Base-by-base conservation (phyloP, 2,329 filamentous ascomycete species). In the Fulvia fulva region DNA sequence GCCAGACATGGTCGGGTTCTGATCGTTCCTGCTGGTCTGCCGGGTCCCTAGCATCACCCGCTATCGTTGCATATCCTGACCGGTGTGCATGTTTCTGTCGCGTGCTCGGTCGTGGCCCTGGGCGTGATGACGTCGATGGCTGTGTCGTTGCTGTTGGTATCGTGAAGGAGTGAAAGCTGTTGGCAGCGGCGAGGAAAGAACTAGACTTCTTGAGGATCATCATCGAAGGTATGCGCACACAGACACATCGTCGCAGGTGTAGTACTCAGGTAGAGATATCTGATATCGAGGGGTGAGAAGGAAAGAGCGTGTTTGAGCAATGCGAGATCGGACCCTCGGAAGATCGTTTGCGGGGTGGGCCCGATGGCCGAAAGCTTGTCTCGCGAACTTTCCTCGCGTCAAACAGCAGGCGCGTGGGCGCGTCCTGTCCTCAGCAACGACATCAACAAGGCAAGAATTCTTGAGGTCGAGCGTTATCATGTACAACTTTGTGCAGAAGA, bases 41-140 rank as follows among this genome's bases (percentile, higher is more conserved):
- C n/a, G 61, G 56, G 30, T 63, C 63, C 43, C 61, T 57, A 16
- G 53, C 59, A 47, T 69, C 65, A 28, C 63, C 64, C 1, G 68
- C 65, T 58, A 72, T 63, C 11, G 71, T 74, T 19, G 71, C 72
- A 65, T 74, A 73, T 32, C 53, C 30, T 47, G 55, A 52, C 47
- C 50, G 30, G 6, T 54, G 26, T 16, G 52, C 55, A 61, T 59
- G 60, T 28, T 64, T 44, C 62, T 51, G 67, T 67, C 66, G 71
- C 63, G 71, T 71, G 67, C 65, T 59, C 55, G 50, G 58, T 63
- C 68, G 68, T 63, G 67, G 71, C 50, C 60, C 61, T 64, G 37
- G 37, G n/a, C 67, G 70, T 70, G 73, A 78, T 78, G 76, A 78
- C 74, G 74, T 72, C 67, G 68, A 68, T 55, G 73, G 72, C 51